These are phyloP conservation scores for Sugiyamaella novakii DNA, from an alignment of 1,139 yeast species.

Conservation along the genomic window DNA sequence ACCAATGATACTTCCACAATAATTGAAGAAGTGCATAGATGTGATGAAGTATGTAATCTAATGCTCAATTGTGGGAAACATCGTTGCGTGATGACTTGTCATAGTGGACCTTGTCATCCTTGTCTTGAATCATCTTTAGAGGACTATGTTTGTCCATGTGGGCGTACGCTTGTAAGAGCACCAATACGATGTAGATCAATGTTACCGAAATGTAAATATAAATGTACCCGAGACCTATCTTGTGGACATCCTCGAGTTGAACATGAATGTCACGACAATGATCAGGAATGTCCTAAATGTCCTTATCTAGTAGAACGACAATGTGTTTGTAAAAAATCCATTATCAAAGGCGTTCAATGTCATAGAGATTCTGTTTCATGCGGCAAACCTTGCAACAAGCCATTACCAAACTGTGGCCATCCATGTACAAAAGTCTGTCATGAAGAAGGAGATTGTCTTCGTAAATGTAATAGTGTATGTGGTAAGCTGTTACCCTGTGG, in stretches of 20 bases:
- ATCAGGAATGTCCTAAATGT: conserved; percentile 68
- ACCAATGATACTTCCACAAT: conserved; percentile 52
- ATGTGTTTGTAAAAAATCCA: conserved; percentile 72
- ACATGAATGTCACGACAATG: conserved; percentile 75
- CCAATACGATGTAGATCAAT: conserved; percentile 89
- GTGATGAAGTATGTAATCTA: conserved; percentile 70
- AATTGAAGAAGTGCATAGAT: conserved; percentile 77
- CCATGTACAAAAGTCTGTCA: conserved; percentile 65
- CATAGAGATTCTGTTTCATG: conserved; percentile 67
- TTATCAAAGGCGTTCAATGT: conserved; percentile 68
- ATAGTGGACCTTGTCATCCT: conserved; percentile 79
- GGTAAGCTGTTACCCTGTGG: conserved; percentile 70
- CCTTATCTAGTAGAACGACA: conserved; percentile 61
- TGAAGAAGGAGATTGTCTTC: conserved; percentile 44
- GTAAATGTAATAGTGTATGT: conserved; percentile 51
- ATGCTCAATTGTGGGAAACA: conserved; percentile 73
- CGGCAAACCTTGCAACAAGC: conserved; percentile 62
- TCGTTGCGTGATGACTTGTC: conserved; percentile 74
- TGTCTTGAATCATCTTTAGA: conserved; percentile 83
- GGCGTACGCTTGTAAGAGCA: conserved; percentile 74
- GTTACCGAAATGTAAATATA: conserved; percentile 66
- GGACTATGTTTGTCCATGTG: conserved; percentile 83
- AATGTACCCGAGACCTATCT: conserved; percentile 58
- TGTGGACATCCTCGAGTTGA: conserved; percentile 80
- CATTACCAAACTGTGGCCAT: conserved; percentile 67